Percentiles rank a stretch among this genome's conserved stretches.
These are phyloP conservation scores for Kazachstania sp. DNA, from an alignment of 1,139 yeast species.

Conservation along the genomic window DNA sequence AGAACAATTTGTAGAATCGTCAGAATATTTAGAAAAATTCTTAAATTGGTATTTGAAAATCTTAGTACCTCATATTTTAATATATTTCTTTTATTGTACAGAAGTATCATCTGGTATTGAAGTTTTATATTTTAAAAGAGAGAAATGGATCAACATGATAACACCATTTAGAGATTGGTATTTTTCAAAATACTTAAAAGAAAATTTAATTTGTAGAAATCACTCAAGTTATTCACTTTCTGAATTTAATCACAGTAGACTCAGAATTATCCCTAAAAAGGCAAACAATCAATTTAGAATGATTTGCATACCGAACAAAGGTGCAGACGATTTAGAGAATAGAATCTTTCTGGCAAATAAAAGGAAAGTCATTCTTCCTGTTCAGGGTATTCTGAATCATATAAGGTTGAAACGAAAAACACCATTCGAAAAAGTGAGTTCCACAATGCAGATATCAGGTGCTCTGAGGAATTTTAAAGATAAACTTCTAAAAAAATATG, in stretches of 20 bases:
- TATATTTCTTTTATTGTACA: conserved; percentile 59
- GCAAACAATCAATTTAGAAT: conserved; percentile 44
- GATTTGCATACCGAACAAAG: conserved; percentile 46
- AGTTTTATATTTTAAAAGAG: conserved; percentile 49
- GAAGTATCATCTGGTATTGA: conserved; percentile 40
- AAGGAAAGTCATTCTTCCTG: conserved; percentile 33
- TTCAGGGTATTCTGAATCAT: conserved; percentile 30
- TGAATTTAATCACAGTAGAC: conserved; percentile 31
- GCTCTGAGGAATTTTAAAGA: conserved; percentile 30
- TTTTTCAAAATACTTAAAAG: conserved; percentile 30
- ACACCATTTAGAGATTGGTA: conserved; percentile 38
- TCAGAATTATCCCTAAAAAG: conserved; percentile 48
- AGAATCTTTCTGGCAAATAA: conserved; percentile 27
- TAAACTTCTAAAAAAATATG: conserved; percentile 14
- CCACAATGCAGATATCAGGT: conserved; percentile 33
- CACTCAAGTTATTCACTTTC: conserved; percentile 23
- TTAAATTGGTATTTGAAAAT: conserved; percentile 50
- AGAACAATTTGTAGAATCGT: conserved; percentile 1
- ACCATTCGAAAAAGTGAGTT: conserved; percentile 22
- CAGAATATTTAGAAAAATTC: conserved; percentile 9
- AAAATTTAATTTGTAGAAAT: conserved; percentile 22
- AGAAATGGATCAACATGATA: conserved; percentile 46
- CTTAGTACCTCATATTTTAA: conserved; percentile 43
- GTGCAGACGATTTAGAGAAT: conserved; percentile 24
- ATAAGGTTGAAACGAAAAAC: conserved; percentile 22